A percentile compares a stretch with the other conserved stretches of the same genome.
phyloP scores from a whole-genome alignment of 139 green algal genomes.

The Trebouxia sp. region DNA sequence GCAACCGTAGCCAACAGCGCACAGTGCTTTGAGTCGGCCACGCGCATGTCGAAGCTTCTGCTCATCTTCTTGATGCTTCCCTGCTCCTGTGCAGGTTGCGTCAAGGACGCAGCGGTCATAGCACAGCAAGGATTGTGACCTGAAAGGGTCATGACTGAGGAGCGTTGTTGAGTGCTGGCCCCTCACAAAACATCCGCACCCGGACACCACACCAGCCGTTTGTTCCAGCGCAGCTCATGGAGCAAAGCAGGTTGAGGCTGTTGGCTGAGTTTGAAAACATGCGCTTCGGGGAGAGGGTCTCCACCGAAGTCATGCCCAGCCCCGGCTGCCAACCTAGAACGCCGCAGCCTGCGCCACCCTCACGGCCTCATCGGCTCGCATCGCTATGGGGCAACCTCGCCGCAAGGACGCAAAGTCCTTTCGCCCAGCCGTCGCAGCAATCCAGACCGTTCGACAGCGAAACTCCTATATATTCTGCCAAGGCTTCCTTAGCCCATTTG shows the following conservation, averaged over 20 bases:
- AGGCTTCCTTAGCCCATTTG: background rate
- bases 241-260: conserved; percentile 18
- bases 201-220: background rate
- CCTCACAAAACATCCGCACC: too few relatives aligned
- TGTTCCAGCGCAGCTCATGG: background rate
- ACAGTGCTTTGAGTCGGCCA: too few relatives aligned
- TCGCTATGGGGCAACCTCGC: background rate
- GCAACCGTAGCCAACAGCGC: too few relatives aligned
- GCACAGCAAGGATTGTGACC: too few relatives aligned
- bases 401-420: conserved; percentile 4
- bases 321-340: conserved; percentile 10
- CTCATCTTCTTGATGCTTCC: too few relatives aligned
- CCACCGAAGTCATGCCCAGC: conserved; percentile 1
- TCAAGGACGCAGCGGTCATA: too few relatives aligned
- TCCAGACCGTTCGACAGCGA: conserved; percentile 8
- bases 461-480: conserved; percentile 9
- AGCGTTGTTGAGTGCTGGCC: too few relatives aligned
- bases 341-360: background rate
- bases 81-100: too few relatives aligned
- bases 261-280: conserved; percentile 7
- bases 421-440: conserved; percentile 7
- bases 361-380: conserved; percentile 1
- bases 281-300: background rate
- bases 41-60: too few relatives aligned
- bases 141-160: too few relatives aligned